Evolutionary conservation across 768 basidiomycete species (phyloP).

Genomic region (Cubamyces sp.): DNA sequence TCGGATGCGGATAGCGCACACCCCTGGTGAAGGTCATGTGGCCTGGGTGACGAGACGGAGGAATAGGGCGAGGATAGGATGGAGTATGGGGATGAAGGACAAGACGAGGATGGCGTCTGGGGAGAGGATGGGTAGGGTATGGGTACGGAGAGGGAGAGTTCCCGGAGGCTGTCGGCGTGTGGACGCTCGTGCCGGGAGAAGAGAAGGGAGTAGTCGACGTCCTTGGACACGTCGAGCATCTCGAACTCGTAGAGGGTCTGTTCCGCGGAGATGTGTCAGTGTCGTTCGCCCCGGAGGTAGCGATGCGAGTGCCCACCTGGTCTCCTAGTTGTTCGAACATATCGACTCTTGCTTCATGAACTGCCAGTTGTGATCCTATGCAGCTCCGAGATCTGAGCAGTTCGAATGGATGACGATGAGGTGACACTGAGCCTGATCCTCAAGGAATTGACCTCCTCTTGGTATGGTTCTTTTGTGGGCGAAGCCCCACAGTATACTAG

Average conservation of each 20-base stretch:
- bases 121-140: constrained; percentile 5
- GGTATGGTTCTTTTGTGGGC: too few relatives aligned
- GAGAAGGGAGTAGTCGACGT: constrained; percentile 1
- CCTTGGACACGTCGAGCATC: constrained; percentile 8
- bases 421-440: too few relatives aligned
- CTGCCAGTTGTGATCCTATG: not conserved
- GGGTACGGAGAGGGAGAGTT: constrained; percentile 1
- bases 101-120: not conserved
- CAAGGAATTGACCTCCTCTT: too few relatives aligned
- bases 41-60: constrained; percentile 3
- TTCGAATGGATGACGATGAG: too few relatives aligned
- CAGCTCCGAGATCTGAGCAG: too few relatives aligned
- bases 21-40: not conserved
- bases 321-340: constrained; percentile 16
- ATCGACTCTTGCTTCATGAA: not conserved
- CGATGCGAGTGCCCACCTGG: not conserved
- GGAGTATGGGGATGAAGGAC: constrained; percentile 8
- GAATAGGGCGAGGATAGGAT: constrained; percentile 11
- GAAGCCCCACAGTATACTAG: too few relatives aligned
- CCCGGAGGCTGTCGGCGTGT: not conserved
- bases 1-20: constrained; percentile 16
- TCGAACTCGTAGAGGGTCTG: constrained; percentile 15
- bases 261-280: not conserved
- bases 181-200: not conserved
- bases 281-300: not conserved